These are phyloP conservation scores for Cynanchum wilfordii DNA, from an alignment of 257 asterid genomes.

Conservation along the genomic window DNA sequence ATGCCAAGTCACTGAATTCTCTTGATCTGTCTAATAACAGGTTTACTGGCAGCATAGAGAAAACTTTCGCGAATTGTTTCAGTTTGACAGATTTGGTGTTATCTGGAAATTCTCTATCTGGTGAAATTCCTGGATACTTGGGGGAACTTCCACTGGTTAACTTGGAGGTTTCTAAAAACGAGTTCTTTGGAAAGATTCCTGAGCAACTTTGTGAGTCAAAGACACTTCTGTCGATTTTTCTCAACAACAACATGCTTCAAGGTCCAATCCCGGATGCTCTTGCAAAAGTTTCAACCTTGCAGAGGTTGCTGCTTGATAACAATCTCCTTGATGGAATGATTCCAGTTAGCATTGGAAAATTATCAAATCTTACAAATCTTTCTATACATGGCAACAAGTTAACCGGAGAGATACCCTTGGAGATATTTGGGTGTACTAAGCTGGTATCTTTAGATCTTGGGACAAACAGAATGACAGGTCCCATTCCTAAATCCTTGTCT, in stretches of 20 bases:
- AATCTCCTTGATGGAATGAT: conserved; percentile 57
- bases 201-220: conserved; percentile 58
- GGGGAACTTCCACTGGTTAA: conserved; percentile 52
- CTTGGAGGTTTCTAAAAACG: conserved; percentile 57
- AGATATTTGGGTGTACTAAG: conserved; percentile 57
- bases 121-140: conserved; percentile 59
- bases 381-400: conserved; percentile 65
- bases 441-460: conserved; percentile 67
- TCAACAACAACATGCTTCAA: conserved; percentile 44
- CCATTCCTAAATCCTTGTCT: conserved; percentile 49
- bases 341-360: conserved; percentile 51
- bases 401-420: conserved; percentile 51
- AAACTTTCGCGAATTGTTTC: conserved; percentile 42
- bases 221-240: conserved; percentile 50
- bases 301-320: conserved; percentile 51
- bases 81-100: conserved; percentile 45
- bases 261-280: conserved; percentile 43
- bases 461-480: conserved; percentile 44
- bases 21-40: conserved; percentile 48
- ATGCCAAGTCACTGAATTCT: conserved; percentile 34
- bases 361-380: conserved; percentile 60
- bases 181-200: conserved; percentile 53
- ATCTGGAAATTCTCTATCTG: conserved; percentile 53
- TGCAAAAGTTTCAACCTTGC: conserved; percentile 31
- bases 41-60: conserved; percentile 49